Evolutionary conservation across 257 asterid species (phyloP), one percentile per base, ranked within the genome.

Genomic region (Scutellaria baicalensis): DNA sequence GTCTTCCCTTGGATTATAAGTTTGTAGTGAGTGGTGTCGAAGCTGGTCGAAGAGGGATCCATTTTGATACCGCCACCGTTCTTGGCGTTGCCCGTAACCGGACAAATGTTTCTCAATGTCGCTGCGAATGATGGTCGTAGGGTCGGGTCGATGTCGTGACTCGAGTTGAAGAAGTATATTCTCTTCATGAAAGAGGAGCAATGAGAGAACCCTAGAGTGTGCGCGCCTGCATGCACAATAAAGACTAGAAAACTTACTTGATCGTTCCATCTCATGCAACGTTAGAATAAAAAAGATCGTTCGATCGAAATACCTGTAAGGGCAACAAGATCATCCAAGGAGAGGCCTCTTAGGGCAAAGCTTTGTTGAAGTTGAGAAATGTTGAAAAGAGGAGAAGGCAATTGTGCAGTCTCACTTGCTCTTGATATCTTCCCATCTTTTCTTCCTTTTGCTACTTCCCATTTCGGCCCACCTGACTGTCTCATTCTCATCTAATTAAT

Each of bases 381-480:
- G 74, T 73, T 83, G 83, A 83, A 84, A 59, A 70, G n/a, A 2
- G 98, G 96, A 42, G 88, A 63, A 31, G 98, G 98, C 75, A 92
- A 64, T 44, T 60, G 62, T 45, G 60, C 16, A 6, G 94, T 87
- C 72, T 92, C 96, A 45, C 76, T 87, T 0, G 98, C 95, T 59
- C 51, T 84, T 16, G 98, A 92, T 56, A 69, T 78, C 49, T 89
- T 68, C 33, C 95, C 98, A 38, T 92, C 98, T 54, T 79, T 84
- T 80, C 98, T 82, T 70, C 98, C 98, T 81, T 89, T 79, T 3
- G 84, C 88, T 36, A 89, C 95, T 1, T 74, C 81, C 96, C 96
- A 92, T 43, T 50, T 71, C 9, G 95, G 95, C 48, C 97, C 96
- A 10, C 98, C 96, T 1, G 87, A 72, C 97, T 89, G 66, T 27